A percentile compares a stretch with the other conserved stretches of the same genome.
Conservation (phyloP, 1,284 basidiomycete genomes). For the Ceratobasidium sp. region DNA sequence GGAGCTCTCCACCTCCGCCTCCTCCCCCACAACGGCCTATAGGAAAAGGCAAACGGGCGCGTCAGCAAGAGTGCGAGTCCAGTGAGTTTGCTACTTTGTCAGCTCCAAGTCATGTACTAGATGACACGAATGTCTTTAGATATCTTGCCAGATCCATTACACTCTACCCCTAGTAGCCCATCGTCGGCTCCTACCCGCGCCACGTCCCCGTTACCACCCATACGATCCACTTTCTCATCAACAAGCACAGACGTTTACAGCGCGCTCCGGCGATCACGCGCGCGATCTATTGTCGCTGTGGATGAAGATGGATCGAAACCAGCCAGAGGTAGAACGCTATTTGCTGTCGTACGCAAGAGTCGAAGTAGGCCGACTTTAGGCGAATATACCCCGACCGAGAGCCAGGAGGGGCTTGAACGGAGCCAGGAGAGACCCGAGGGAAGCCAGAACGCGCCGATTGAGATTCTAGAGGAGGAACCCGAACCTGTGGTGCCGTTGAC, state of each 20-base stretch:
- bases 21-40: background rate
- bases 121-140: background rate
- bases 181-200: constrained; percentile 28
- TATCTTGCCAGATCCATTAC: background rate
- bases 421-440: background rate
- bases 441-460: constrained; percentile 41
- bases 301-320: background rate
- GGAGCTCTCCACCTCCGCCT: constrained; percentile 19
- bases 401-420: background rate
- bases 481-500: background rate
- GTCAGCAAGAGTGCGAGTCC: background rate
- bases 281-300: background rate
- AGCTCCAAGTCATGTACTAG: background rate
- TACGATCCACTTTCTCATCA: background rate
- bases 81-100: background rate
- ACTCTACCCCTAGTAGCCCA: background rate
- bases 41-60: constrained; percentile 8
- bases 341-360: constrained; percentile 15
- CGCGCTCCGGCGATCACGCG: constrained; percentile 2
- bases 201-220: constrained; percentile 7
- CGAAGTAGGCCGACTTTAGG: constrained; percentile 5
- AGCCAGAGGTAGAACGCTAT: background rate
- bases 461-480: constrained; percentile 24
- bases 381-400: background rate
- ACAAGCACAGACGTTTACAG: constrained; percentile 7